A percentile compares a stretch with the other conserved stretches of the same genome.
Conservation (phyloP, 352 stramenopile species). For the Globisporangium parvum region DNA sequence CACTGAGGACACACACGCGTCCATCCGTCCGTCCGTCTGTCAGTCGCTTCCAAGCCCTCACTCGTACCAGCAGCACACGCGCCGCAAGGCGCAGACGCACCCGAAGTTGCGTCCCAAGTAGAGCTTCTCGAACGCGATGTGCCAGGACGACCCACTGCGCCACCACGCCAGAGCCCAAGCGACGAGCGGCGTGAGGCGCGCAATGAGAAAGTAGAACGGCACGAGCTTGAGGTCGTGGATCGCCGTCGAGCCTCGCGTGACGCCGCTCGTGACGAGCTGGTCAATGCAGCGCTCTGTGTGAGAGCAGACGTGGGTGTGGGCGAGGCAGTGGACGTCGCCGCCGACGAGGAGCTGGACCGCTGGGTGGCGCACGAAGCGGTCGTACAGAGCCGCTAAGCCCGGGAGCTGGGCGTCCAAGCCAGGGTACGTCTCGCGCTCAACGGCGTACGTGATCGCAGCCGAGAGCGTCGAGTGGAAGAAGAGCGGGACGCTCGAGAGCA, state of each 20-base stretch:
- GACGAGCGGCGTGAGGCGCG: conserved; percentile 27
- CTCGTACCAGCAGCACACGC: neutral
- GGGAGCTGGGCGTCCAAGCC: conserved; percentile 26
- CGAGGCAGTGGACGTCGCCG: conserved; percentile 59
- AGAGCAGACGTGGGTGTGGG: conserved; percentile 39
- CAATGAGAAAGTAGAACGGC: conserved; percentile 46
- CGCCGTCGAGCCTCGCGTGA: conserved; percentile 53
- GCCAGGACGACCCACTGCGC: conserved; percentile 23
- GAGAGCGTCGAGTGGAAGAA: conserved; percentile 63
- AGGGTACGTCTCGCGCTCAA: conserved; percentile 66
- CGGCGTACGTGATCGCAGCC: conserved; percentile 34
- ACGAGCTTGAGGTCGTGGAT: conserved; percentile 48
- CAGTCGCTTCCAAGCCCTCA: neutral
- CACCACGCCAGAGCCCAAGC: conserved; percentile 1
- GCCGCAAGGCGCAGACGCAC: conserved; percentile 1
- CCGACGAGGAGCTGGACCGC: conserved; percentile 39
- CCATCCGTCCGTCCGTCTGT: conserved; percentile 1
- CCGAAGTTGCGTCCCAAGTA: conserved; percentile 66
- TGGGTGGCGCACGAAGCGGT: conserved; percentile 25
- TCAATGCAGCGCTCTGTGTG: conserved; percentile 28
- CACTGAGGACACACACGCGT: conserved; percentile 12
- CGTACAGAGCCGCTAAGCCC: conserved; percentile 31
- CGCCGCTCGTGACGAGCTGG: conserved; percentile 61
- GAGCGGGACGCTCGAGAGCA: conserved; percentile 49
- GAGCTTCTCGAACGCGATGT: conserved; percentile 27